Percentiles rank a stretch among this genome's conserved stretches.
Evolutionary conservation across 371 early-diverging fungal species (phyloP).

Genomic region (Rhizopus stolonifer): DNA sequence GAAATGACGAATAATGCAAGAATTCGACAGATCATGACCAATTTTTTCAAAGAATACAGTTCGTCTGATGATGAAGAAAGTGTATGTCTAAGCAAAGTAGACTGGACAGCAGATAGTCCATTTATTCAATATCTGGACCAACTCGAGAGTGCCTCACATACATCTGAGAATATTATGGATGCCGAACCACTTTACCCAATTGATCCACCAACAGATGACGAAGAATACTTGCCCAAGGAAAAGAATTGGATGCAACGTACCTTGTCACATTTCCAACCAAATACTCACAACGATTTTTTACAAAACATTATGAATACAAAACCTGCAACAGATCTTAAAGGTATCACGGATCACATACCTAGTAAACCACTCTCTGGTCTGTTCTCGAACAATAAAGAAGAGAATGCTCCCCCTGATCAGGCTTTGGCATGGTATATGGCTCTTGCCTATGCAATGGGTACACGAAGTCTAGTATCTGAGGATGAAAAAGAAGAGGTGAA

Average conservation of each 20-base stretch:
- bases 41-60: conserved; percentile 15
- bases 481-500: conserved; percentile 11
- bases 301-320: conserved; percentile 25
- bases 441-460: conserved; percentile 48
- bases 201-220: conserved; percentile 11
- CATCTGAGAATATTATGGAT: conserved; percentile 26
- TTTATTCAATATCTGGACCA: conserved; percentile 32
- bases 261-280: conserved; percentile 42
- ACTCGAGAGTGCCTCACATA: conserved; percentile 14
- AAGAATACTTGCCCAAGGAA: conserved; percentile 10
- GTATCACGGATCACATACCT: conserved; percentile 42
- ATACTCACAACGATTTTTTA: conserved; percentile 25
- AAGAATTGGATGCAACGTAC: conserved; percentile 50
- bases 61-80: conserved; percentile 18
- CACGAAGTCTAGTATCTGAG: conserved; percentile 20
- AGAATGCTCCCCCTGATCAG: conserved; percentile 35
- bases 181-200: conserved; percentile 20
- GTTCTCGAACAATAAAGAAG: conserved; percentile 20
- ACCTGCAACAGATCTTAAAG: conserved; percentile 39
- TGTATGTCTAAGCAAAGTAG: not conserved
- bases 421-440: too few species aligned
- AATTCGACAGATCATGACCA: conserved; percentile 10
- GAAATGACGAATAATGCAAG: conserved; percentile 22
- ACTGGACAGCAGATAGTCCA: conserved; percentile 3
- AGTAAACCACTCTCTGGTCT: conserved; percentile 38